Conservation (phyloP, 768 basidiomycete genomes). For the Tricholomella constricta region DNA sequence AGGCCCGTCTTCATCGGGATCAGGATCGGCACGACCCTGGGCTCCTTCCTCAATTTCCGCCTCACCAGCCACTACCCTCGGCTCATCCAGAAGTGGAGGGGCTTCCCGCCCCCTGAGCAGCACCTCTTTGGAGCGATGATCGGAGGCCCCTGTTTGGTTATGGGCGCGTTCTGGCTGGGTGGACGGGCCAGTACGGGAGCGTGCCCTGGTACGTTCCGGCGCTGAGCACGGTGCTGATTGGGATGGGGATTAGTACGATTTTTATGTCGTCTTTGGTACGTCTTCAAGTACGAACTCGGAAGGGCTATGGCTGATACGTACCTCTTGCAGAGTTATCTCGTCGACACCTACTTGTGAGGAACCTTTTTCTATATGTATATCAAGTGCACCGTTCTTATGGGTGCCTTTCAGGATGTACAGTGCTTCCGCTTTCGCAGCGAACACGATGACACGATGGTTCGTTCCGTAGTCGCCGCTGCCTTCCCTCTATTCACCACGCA, state of each 20-base stretch:
- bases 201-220: conserved; percentile 63
- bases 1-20: conserved; percentile 61
- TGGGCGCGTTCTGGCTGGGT: conserved; percentile 72
- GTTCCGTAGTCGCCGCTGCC: conserved; percentile 56
- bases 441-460: conserved; percentile 59
- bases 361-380: neutral
- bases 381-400: conserved; percentile 6
- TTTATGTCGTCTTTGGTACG: conserved; percentile 63
- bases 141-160: conserved; percentile 52
- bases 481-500: conserved; percentile 71
- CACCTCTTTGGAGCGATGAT: conserved; percentile 57
- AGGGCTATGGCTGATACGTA: neutral
- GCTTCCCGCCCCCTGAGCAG: conserved; percentile 63
- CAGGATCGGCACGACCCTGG: conserved; percentile 50
- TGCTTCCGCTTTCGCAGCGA: conserved; percentile 66
- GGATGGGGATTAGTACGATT: conserved; percentile 50
- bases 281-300: conserved; percentile 6
- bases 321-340: conserved; percentile 48
- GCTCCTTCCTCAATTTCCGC: conserved; percentile 40
- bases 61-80: conserved; percentile 39
- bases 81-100: conserved; percentile 49
- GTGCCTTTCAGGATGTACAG: conserved; percentile 43
- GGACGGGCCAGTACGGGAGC: conserved; percentile 53
- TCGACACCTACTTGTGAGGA: conserved; percentile 57
- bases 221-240: conserved; percentile 52